Evolutionary conservation across 1,139 yeast genomes (phyloP), one percentile per base, ranked within the genome.

Genomic region (Magnusiomyces paraingens): DNA sequence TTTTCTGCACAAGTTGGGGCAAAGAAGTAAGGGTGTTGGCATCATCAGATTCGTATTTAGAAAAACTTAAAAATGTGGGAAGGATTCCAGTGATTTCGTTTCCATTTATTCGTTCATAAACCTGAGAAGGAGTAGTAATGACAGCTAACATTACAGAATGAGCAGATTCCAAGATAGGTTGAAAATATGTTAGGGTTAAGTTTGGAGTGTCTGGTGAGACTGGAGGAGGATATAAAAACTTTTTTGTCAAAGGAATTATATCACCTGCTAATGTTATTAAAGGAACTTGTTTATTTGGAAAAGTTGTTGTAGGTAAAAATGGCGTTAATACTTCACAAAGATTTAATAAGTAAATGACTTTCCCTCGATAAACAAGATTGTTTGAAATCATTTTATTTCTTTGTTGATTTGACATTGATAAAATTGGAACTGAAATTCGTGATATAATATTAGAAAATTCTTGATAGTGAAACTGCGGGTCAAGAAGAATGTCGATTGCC

Each of bases 121-220:
- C 51, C 36, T 55, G 56, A 17, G 53, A 50, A 10, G 56, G 58
- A 4, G 56, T 49, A 3, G 53, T 36, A 8, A 55, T 44, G 14
- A 53, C 36, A 8, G 77, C 72, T 41, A 86, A 70, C 59, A 84
- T 70, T 0, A 84, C 86, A 0, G 90, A 82, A 64, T 86, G 94
- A 1, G 84, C 75, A 0, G 85, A 80, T 64, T 86, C 94, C 3
- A 82, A 67, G 4, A 83, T 59, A 8, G 76, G 76, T 48, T 70
- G 63, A 47, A 70, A 68, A 8, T 57, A 57, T 20, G 55, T 54
- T 18, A 47, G 38, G 2, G 55, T 52, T 1, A 52, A n/a, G n/a
- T 22, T 49, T 3, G 51, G 38, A 3, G 32, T 50, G 21, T 36
- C 43, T 47, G 50, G 50, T 6, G 55, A 45, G 17, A 46, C 55